A percentile compares a stretch with the other conserved stretches of the same genome.
Conservation (phyloP, 495 filamentous ascomycete genomes). For the Aspergillus sparsus region DNA sequence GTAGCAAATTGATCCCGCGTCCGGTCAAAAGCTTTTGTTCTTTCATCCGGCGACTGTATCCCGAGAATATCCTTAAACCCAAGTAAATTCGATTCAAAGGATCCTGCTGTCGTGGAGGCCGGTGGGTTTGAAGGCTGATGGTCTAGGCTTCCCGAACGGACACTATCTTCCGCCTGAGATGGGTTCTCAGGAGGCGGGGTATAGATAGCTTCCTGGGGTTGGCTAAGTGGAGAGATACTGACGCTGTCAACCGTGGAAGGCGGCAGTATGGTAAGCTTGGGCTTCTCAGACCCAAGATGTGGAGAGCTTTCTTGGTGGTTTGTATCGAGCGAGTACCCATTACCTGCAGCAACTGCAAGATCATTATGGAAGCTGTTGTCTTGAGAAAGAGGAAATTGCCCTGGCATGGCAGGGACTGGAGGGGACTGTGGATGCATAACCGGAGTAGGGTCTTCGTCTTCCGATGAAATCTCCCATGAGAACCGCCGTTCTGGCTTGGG, state of each 20-base stretch:
- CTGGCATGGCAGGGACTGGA: conserved; percentile 19
- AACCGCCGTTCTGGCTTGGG: conserved; percentile 40
- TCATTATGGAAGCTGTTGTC: conserved; percentile 14
- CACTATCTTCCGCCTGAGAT: conserved; percentile 13
- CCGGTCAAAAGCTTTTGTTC: conserved; percentile 68
- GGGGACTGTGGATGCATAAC: conserved; percentile 11
- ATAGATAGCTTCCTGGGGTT: conserved; percentile 17
- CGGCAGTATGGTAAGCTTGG: conserved; percentile 29
- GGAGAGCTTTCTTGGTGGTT: conserved; percentile 5
- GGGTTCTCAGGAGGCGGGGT: conserved; percentile 14
- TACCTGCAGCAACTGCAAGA: conserved; percentile 11
- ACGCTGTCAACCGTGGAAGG: conserved; percentile 20
- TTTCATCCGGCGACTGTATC: conserved; percentile 58
- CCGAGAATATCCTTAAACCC: conserved; percentile 74
- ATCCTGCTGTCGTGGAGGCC: conserved; percentile 18
- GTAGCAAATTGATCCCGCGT: conserved; percentile 68
- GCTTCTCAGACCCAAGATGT: conserved; percentile 20
- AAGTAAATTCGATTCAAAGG: conserved; percentile 44
- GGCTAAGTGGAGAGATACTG: conserved; percentile 21
- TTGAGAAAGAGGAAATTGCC: conserved; percentile 23
- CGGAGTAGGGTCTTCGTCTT: conserved; percentile 23
- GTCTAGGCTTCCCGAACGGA: background rate
- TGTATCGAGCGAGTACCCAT: conserved; percentile 2
- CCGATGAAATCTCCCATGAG: conserved; percentile 44
- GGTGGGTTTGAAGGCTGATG: conserved; percentile 4